A percentile compares a stretch with the other conserved stretches of the same genome.
Evolutionary conservation across 495 filamentous ascomycete genomes (phyloP).

Genomic region (Chaetomium cochliodes): DNA sequence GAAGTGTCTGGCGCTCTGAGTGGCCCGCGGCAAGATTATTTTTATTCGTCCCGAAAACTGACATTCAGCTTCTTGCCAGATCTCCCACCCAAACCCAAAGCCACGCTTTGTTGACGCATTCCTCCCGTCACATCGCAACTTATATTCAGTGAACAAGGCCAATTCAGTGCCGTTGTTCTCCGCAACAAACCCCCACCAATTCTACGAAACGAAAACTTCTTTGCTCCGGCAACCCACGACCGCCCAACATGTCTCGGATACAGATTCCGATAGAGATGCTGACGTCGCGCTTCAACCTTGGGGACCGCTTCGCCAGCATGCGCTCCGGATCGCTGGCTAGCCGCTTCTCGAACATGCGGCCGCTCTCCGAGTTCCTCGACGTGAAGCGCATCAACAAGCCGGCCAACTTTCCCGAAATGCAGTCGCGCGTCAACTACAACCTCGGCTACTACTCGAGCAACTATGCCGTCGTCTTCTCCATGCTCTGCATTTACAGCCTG

Average conservation of each 20-base stretch:
- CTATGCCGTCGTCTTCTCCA: conserved; percentile 88
- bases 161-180: background rate
- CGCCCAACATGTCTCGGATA: conserved; percentile 70
- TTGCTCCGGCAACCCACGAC: conserved; percentile 17
- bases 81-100: conserved; percentile 21
- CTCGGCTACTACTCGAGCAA: conserved; percentile 97
- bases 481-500: conserved; percentile 93
- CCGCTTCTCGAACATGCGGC: conserved; percentile 89
- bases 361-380: conserved; percentile 91
- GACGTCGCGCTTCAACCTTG: conserved; percentile 84
- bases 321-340: conserved; percentile 70
- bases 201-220: background rate
- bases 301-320: conserved; percentile 69
- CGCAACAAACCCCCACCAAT: background rate
- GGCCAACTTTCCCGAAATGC: conserved; percentile 81
- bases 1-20: conserved; percentile 7
- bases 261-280: conserved; percentile 87
- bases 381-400: conserved; percentile 94
- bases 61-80: conserved; percentile 36
- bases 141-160: background rate
- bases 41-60: conserved; percentile 28
- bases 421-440: conserved; percentile 97
- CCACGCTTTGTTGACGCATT: conserved; percentile 10
- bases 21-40: conserved; percentile 23
- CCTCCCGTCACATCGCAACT: background rate